phyloP scores from a whole-genome alignment of 2,329 filamentous ascomycete genomes.

The Chaetothyriales sp. region DNA sequence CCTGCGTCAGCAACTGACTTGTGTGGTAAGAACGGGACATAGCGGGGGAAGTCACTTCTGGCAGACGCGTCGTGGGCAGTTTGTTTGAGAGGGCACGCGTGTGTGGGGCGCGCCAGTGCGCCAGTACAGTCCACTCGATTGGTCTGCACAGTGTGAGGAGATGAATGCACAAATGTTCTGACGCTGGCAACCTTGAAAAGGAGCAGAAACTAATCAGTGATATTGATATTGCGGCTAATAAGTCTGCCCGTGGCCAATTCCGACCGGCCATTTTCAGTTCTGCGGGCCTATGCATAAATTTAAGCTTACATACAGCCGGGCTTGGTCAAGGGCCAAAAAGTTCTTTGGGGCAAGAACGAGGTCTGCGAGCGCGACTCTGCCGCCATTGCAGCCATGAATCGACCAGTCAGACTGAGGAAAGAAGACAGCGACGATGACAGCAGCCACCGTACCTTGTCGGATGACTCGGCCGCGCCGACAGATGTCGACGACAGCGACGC shows the following conservation, averaged over 20 bases:
- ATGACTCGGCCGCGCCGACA: conserved; percentile 6
- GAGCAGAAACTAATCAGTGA: no score
- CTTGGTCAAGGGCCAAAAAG: not conserved
- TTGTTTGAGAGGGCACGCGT: not conserved
- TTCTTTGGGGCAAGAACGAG: not conserved
- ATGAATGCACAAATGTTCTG: no score
- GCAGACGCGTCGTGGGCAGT: not conserved
- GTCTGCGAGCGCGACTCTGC: not conserved
- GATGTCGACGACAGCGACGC: conserved; percentile 27
- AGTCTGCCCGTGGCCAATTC: no score
- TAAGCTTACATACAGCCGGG: not conserved
- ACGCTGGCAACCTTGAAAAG: no score
- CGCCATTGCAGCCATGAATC: conserved; percentile 1
- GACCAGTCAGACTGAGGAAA: conserved; percentile 12
- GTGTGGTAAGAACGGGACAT: not conserved
- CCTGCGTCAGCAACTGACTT: not conserved
- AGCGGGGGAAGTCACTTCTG: not conserved
- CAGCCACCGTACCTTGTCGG: not conserved
- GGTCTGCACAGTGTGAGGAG: no score
- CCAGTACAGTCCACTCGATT: not conserved
- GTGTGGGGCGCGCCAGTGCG: not conserved
- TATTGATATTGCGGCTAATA: no score
- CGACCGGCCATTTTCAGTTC: not conserved
- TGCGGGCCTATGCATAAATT: not conserved
- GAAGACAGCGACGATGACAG: conserved; percentile 21